Base-by-base conservation (phyloP, 352 stramenopile genomes). In the Phytophthora meadii region DNA sequence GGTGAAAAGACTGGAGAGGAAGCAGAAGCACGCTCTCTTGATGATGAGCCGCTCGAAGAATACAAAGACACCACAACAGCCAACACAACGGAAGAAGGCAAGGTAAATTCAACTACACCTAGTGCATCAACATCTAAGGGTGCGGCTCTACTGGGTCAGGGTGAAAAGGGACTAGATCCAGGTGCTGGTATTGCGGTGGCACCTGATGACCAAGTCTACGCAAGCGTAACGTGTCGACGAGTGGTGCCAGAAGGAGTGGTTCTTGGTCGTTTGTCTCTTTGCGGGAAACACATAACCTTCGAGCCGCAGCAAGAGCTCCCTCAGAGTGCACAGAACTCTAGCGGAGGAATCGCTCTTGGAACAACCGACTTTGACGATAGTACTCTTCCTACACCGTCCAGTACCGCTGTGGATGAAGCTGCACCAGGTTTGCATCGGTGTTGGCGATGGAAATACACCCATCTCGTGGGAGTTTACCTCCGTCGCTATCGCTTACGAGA, bases 381-480 rank as follows among this genome's bases (percentile, higher is more conserved):
- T n/a, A 56, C 51, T 6, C 56, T 74, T 46, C 50, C 42, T 61
- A 30, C 44, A 14, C 19, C 41, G 19, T 28, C 46, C 15, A 59
- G 12, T 41, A 54, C 50, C 19, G 62, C 36, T 39, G 28, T 48
- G 14, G 78, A 93, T 48, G 88, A 96, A 61, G 59, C 70, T 28
- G 88, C 88, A 0, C 80, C 82, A 5, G 88, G 88, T 4, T 56
- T 92, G 4, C 86, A 90, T 49, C 79, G 84, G 8, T 92, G 78
- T 41, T 93, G 83, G 81, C 70, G 84, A 22, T 96, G 88, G 88
- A 92, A 87, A 52, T 94, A 93, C 54, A 77, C 84, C 7, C 76
- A 93, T 44, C 70, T 96, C 12, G 72, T 89, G 1, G 84, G 72
- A 1, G 83, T 93, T 5, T 95, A 94, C 50, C 59, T 96, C 12